A percentile compares a stretch with the other conserved stretches of the same genome.
These are phyloP conservation scores for Oryza rufipogon DNA, from an alignment of 176 grass and related monocot genomes.

Conservation along the genomic window DNA sequence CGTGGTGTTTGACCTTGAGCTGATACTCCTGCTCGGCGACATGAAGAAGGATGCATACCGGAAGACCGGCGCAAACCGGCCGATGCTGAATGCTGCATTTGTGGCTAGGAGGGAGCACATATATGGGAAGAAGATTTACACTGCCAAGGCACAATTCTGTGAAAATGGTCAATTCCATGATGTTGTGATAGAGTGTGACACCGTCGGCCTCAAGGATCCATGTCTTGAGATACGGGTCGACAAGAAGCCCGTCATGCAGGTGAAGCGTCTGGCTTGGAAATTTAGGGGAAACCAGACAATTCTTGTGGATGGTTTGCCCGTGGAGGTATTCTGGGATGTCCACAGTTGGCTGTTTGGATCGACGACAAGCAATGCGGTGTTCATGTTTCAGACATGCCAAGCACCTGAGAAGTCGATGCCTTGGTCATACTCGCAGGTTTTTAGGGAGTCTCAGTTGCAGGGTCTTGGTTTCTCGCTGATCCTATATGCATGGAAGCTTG, in stretches of 20 bases:
- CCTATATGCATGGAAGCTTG: constrained; percentile 69
- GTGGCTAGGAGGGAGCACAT: constrained; percentile 68
- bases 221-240: constrained; percentile 71
- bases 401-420: constrained; percentile 61
- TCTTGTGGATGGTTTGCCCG: constrained; percentile 68
- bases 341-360: constrained; percentile 75
- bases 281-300: constrained; percentile 78
- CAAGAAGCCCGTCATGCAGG: constrained; percentile 72
- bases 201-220: constrained; percentile 49
- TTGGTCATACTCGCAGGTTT: constrained; percentile 56
- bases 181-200: constrained; percentile 61
- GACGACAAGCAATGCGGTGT: constrained; percentile 49
- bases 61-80: constrained; percentile 54
- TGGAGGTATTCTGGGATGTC: constrained; percentile 78
- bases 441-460: constrained; percentile 57
- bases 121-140: constrained; percentile 71
- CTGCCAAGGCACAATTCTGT: constrained; percentile 65
- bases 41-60: constrained; percentile 65
- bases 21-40: constrained; percentile 69
- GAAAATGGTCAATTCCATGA: constrained; percentile 67
- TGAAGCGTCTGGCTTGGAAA: constrained; percentile 66
- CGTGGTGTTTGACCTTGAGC: constrained; percentile 62
- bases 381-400: constrained; percentile 77
- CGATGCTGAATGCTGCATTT: constrained; percentile 48
- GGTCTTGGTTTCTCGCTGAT: constrained; percentile 65